These are phyloP conservation scores for Aotearoamyces nothofagi DNA, from an alignment of 2,329 filamentous ascomycete species.

Conservation along the genomic window DNA sequence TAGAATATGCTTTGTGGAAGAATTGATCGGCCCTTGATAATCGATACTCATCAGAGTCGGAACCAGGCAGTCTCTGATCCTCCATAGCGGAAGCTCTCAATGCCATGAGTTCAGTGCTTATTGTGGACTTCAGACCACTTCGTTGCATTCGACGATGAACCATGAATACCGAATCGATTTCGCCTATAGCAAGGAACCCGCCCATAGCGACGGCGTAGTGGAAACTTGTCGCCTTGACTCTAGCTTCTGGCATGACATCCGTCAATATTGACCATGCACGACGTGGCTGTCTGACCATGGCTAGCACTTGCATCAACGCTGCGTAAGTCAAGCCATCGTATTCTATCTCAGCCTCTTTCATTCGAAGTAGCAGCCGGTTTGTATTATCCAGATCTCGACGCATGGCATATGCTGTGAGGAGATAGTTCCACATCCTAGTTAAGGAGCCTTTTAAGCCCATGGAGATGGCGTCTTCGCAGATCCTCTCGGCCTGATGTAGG, in stretches of 20 bases:
- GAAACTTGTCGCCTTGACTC: constrained; percentile 26
- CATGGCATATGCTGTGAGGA: constrained; percentile 55
- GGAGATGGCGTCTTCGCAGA: constrained; percentile 40
- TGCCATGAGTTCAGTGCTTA: constrained; percentile 27
- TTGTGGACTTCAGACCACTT: constrained; percentile 22
- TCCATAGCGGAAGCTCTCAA: constrained; percentile 17
- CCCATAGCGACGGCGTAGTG: constrained; percentile 38
- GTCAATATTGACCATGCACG: constrained; percentile 36
- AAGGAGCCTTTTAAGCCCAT: constrained; percentile 33
- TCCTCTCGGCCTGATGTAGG: constrained; percentile 36
- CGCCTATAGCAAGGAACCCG: constrained; percentile 24
- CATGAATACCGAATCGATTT: constrained; percentile 30
- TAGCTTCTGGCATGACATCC: constrained; percentile 31
- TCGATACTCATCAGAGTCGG: constrained; percentile 9
- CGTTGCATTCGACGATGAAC: constrained; percentile 29
- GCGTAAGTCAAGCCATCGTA: constrained; percentile 43
- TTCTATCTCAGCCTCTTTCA: constrained; percentile 33
- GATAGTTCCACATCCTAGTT: constrained; percentile 62
- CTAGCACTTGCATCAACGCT: constrained; percentile 42
- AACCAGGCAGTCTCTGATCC: constrained; percentile 9
- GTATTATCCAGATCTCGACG: constrained; percentile 40
- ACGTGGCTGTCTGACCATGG: constrained; percentile 33
- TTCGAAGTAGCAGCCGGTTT: constrained; percentile 35
- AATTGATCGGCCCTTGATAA: constrained; percentile 12
- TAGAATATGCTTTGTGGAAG: constrained; percentile 11